phyloP scores from a whole-genome alignment of 2,329 filamentous ascomycete genomes.

The Neopestalotiopsis rosae region DNA sequence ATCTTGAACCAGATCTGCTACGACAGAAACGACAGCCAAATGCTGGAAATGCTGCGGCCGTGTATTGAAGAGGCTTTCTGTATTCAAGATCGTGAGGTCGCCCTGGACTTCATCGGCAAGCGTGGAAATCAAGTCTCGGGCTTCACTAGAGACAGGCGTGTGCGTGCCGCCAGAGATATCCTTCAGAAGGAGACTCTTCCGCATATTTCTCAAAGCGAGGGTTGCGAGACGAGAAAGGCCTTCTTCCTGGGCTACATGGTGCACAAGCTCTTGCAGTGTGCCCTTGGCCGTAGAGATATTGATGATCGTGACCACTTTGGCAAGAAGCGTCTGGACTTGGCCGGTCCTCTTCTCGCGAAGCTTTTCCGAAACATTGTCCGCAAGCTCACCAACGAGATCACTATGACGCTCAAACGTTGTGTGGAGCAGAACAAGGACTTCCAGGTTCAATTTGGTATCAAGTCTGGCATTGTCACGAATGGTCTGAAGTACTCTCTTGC shows the following conservation, averaged over 20 bases:
- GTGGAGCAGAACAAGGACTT: slow-evolving; percentile 90
- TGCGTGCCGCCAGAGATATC: slow-evolving; percentile 90
- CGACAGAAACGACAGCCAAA: slow-evolving; percentile 91
- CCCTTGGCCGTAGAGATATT: slow-evolving; percentile 88
- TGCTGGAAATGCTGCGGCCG: slow-evolving; percentile 96
- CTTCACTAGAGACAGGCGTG: slow-evolving; percentile 82
- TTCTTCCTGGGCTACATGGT: slow-evolving; percentile 99
- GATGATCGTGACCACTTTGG: slow-evolving; percentile 99
- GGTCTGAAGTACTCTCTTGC: slow-evolving; percentile 96
- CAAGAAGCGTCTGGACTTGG: slow-evolving; percentile 96
- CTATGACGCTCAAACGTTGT: slow-evolving; percentile 88
- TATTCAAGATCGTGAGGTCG: slow-evolving; percentile 93
- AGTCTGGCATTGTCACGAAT: slow-evolving; percentile 88
- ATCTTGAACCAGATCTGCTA: slow-evolving; percentile 98
- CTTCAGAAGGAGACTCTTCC: slow-evolving; percentile 96
- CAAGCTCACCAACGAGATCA: slow-evolving; percentile 88
- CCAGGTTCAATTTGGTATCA: slow-evolving; percentile 88
- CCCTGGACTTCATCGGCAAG: slow-evolving; percentile 94
- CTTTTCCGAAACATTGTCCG: slow-evolving; percentile 92
- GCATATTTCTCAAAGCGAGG: slow-evolving; percentile 94
- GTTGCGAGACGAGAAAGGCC: slow-evolving; percentile 93
- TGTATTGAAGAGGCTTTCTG: slow-evolving; percentile 97
- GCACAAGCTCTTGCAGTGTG: slow-evolving; percentile 91
- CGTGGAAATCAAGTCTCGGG: slow-evolving; percentile 76
- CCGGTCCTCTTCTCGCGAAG: slow-evolving; percentile 92